Conservation (phyloP, 192 early-diverging fungal genomes). For the Linnemannia elongata region DNA sequence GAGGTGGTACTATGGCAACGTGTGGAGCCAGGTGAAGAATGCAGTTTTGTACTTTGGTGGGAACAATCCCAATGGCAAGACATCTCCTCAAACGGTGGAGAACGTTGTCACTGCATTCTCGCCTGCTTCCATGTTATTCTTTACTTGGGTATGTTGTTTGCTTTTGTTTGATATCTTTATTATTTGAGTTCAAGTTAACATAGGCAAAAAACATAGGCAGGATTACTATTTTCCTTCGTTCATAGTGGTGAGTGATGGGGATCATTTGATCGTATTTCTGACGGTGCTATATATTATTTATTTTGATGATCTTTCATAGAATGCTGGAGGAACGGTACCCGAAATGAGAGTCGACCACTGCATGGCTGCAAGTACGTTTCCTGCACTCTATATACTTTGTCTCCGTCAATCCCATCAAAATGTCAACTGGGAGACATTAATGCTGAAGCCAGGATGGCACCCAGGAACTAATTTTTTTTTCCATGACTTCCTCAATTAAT, state of each 20-base stretch:
- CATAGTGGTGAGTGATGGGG: too few species aligned
- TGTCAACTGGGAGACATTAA: too few species aligned
- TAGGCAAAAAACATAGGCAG: too few species aligned
- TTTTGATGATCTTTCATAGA: background rate
- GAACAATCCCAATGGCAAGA: background rate
- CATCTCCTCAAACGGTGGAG: background rate
- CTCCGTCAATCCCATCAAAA: too few species aligned
- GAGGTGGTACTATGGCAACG: slow-evolving; percentile 25
- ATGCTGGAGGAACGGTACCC: background rate
- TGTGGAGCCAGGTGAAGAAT: slow-evolving; percentile 15
- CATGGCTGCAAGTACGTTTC: background rate
- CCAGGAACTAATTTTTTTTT: background rate
- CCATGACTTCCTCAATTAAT: too few species aligned
- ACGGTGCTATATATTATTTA: background rate
- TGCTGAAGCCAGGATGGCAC: background rate
- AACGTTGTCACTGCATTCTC: slow-evolving; percentile 30
- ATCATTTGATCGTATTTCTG: too few species aligned
- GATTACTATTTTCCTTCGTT: too few species aligned
- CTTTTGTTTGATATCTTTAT: too few species aligned
- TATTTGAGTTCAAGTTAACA: too few species aligned
- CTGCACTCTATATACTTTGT: too few species aligned
- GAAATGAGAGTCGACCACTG: background rate
- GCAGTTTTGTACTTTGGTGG: slow-evolving; percentile 42
- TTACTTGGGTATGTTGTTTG: slow-evolving; percentile 33
- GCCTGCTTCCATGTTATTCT: background rate